A percentile compares a stretch with the other conserved stretches of the same genome.
These are phyloP conservation scores for Trichoderma citrinoviride DNA, from an alignment of 2,329 filamentous ascomycete species.

Conservation along the genomic window DNA sequence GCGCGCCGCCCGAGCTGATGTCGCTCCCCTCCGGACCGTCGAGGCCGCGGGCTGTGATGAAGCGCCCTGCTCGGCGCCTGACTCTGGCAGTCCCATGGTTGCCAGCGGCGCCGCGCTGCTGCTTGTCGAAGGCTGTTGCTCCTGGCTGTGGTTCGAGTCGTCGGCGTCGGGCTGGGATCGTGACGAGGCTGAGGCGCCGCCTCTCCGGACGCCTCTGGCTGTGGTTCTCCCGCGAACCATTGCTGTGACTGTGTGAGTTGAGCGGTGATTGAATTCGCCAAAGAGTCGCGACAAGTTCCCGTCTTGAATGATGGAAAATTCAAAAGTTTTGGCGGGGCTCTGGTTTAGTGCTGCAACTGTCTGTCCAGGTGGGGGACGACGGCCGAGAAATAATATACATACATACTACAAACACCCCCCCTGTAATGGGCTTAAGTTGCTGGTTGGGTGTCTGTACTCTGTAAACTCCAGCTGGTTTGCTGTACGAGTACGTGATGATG, in stretches of 20 bases:
- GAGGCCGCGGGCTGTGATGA: conserved; percentile 23
- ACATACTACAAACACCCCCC: neutral
- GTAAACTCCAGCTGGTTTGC: neutral
- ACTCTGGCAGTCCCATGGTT: conserved; percentile 24
- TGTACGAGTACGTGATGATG: neutral
- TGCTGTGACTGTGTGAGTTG: neutral
- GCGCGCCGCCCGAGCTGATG: conserved; percentile 34
- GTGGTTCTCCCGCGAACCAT: conserved; percentile 38
- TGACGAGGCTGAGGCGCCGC: conserved; percentile 30
- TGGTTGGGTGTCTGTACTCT: no score
- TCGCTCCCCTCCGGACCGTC: conserved; percentile 21
- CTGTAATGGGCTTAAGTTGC: conserved; percentile 12
- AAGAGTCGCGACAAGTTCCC: neutral
- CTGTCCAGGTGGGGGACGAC: conserved; percentile 34
- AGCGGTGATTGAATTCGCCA: conserved; percentile 13
- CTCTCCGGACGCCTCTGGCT: conserved; percentile 35
- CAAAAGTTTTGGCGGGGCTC: conserved; percentile 28
- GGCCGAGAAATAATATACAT: conserved; percentile 3
- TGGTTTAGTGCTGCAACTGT: conserved; percentile 25
- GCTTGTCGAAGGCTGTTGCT: neutral
- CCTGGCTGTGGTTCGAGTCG: neutral
- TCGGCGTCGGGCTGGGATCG: conserved; percentile 26
- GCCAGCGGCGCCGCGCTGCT: conserved; percentile 16
- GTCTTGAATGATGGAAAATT: conserved; percentile 24
- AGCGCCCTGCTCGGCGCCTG: conserved; percentile 13